Base-by-base conservation (phyloP, 2,329 filamentous ascomycete genomes). In the Tolypocladium pustulatum region DNA sequence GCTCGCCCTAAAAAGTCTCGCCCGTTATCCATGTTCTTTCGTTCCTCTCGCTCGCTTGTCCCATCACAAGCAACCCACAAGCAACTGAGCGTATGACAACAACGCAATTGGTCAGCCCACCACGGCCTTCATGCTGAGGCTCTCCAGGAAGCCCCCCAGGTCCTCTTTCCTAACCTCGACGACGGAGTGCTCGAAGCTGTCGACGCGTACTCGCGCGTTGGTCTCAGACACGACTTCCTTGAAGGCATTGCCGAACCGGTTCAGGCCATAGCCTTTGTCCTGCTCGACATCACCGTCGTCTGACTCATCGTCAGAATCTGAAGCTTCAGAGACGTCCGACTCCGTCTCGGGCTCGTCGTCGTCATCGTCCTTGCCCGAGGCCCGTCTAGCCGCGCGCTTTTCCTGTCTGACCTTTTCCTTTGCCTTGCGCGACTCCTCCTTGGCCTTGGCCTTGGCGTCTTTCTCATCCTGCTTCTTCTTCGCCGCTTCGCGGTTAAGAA, bases 91-190 rank as follows among this genome's bases (percentile, higher is more conserved):
- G 27, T 4, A 38, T n/a, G 7, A 34, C 32, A 51, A 37, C n/a
- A 43, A 49, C 9, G n/a, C n/a, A 13, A n/a, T 10, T 22, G n/a
- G 20, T 41, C 69, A 87, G 51, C 84, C 83, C 58, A 87, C 88
- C 22, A 97, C 91, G 59, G 86, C 86, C 81, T 95, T 96, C 82
- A 91, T 87, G 74, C 92, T 97, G 69, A 99, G 73, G 58, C 88
- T 87, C 76, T 99, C 94, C 64, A 99, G 77, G 71, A 99, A 99
- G 0, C 88, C 90, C 20, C 86, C 85, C 34, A 99, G 76, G 73
- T 97, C 94, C 70, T 97, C 94, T 77, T 96, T 97, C 74, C 87
- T 87, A n/a, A 99, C 93, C 72, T 99, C 94, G 54, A 97, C 92
- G 9, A 97, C 94, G 68, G 91, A 96, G 71, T 96, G 90, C 74